phyloP scores from a whole-genome alignment of 306 rosid genomes.

The Begonia masoniana region DNA sequence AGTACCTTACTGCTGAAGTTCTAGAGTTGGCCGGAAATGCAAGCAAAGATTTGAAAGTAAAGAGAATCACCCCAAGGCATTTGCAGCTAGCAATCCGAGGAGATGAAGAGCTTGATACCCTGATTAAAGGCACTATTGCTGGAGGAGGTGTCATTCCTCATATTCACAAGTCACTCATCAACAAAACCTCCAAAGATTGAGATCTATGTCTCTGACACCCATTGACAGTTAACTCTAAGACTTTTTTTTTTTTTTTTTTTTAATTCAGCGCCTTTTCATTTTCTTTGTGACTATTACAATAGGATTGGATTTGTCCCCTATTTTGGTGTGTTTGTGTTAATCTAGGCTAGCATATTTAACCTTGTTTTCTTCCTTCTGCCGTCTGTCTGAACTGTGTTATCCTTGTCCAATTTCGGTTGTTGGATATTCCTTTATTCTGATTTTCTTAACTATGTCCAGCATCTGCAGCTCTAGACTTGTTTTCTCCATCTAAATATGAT shows the following conservation, averaged over 20 bases:
- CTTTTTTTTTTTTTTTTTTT: not conserved
- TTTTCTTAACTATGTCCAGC: too few relatives aligned
- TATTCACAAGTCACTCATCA: slow-evolving; percentile 90
- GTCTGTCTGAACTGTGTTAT: too few relatives aligned
- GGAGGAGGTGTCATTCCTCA: slow-evolving; percentile 99
- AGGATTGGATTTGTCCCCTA: not conserved
- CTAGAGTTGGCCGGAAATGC: slow-evolving; percentile 95
- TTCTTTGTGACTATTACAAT: not conserved
- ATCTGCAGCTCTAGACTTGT: too few relatives aligned
- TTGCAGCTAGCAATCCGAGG: slow-evolving; percentile 93
- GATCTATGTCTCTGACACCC: not conserved
- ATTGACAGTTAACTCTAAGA: not conserved
- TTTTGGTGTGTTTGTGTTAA: not conserved
- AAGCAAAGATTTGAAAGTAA: slow-evolving; percentile 90
- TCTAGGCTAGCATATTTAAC: not conserved
- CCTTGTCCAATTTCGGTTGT: too few relatives aligned
- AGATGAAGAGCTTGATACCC: slow-evolving; percentile 95
- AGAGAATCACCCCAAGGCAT: slow-evolving; percentile 97
- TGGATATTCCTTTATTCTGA: too few relatives aligned
- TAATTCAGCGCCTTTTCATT: too few relatives aligned
- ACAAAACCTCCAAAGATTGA: slow-evolving; percentile 84
- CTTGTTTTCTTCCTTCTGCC: too few relatives aligned
- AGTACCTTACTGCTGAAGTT: slow-evolving; percentile 89
- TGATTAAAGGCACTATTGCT: slow-evolving; percentile 92
- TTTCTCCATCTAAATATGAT: too few relatives aligned